Base-by-base conservation (phyloP, 148 eudicot species). In the Rhododendron molle region DNA sequence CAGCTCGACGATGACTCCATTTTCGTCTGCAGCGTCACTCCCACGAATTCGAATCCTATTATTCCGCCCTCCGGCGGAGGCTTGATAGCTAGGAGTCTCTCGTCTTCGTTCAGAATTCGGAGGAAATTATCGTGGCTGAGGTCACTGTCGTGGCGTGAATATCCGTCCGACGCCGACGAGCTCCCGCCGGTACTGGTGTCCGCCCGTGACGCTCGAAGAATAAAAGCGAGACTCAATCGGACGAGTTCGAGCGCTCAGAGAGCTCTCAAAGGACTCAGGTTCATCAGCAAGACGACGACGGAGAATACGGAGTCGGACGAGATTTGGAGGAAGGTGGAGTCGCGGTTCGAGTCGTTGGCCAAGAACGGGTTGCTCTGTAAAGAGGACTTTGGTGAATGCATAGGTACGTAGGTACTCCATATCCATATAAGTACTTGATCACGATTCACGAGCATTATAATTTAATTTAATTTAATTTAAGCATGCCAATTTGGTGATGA, bases 351-450 rank as follows among this genome's bases (percentile, higher is more conserved):
- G 50, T 52, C 78, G 11, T 76, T 93, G 40, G 94, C 94, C 1
- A 77, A 86, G 67, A 88, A 93, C 23, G 98, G 96, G 7, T 87
- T 93, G 38, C 90, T 97, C 38, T 83, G 89, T 20, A 84, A 95
- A 87, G 93, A 97, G 21, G 93, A 97, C 76, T 97, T 97, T 83
- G 99, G 95, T n/a, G 98, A 94, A 82, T 95, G 98, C 90, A 97
- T 97, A 65, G 99, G 99, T n/a, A n/a, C n/a, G n/a, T 96, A 84
- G 14, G 38, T 78, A 26, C 46, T 76, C 18, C 44, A 40, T 38
- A 38, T 76, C 18, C 44, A 40, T 40, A 4, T 3, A 11, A 0
- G 30, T n/a, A 78, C 52, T 47, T 21, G 49, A 47, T 78, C 28
- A 13, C 14, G 10, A 78, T 28, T 78, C 16, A 28, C 16, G 11